Evolutionary conservation across 2,329 filamentous ascomycete species (phyloP).

Genomic region (Aspergillus floridensis): DNA sequence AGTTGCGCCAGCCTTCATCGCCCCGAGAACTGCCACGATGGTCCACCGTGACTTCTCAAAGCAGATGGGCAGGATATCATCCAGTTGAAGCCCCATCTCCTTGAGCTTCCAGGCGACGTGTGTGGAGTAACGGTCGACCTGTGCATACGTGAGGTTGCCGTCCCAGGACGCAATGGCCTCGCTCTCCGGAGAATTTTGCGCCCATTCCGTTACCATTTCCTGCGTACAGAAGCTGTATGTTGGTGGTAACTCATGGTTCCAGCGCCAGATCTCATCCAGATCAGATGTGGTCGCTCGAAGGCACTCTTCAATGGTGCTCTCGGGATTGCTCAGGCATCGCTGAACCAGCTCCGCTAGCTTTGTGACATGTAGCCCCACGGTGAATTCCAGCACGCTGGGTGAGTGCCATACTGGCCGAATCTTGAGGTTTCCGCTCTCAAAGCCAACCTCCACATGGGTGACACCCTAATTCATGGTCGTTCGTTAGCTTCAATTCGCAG

Average conservation of each 20-base stretch:
- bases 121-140: constrained; percentile 37
- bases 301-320: constrained; percentile 30
- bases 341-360: constrained; percentile 44
- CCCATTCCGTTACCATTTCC: constrained; percentile 41
- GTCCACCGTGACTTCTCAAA: constrained; percentile 38
- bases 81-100: constrained; percentile 28
- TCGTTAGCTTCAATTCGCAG: constrained; percentile 10
- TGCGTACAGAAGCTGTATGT: constrained; percentile 48
- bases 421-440: constrained; percentile 29
- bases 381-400: constrained; percentile 43
- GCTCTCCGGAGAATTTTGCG: constrained; percentile 24
- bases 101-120: constrained; percentile 26
- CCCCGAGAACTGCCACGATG: constrained; percentile 31
- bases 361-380: constrained; percentile 44
- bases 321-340: constrained; percentile 31
- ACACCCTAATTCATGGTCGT: constrained; percentile 22
- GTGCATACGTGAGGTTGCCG: constrained; percentile 29
- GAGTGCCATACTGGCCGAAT: constrained; percentile 45
- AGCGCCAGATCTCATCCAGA: constrained; percentile 47
- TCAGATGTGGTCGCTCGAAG: constrained; percentile 38
- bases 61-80: constrained; percentile 31
- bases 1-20: constrained; percentile 34
- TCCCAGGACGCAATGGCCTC: constrained; percentile 34
- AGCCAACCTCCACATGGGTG: constrained; percentile 34
- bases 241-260: constrained; percentile 48